Evolutionary conservation across 2,329 filamentous ascomycete genomes (phyloP).

Genomic region (Trichophyton benhamiae): DNA sequence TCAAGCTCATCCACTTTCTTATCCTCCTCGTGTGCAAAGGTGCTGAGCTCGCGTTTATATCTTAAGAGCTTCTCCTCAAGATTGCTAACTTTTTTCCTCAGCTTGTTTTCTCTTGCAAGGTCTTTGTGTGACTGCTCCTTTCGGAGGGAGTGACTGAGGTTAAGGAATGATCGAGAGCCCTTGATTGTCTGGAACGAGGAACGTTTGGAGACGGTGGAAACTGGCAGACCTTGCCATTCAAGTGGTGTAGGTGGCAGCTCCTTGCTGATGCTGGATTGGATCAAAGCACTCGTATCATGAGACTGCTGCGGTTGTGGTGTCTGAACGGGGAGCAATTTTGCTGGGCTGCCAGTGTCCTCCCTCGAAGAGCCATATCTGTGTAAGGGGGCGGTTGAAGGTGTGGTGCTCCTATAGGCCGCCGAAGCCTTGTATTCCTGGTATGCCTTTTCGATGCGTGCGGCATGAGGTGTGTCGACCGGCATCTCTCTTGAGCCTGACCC

Average conservation of each 20-base stretch:
- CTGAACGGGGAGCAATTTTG: constrained; percentile 6
- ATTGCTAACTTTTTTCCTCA: constrained; percentile 49
- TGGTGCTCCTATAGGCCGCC: not conserved
- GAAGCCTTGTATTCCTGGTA: constrained; percentile 43
- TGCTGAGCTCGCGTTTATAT: constrained; percentile 41
- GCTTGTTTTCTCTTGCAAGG: constrained; percentile 44
- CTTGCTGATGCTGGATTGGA: not conserved
- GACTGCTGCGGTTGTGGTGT: not conserved
- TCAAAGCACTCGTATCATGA: not conserved
- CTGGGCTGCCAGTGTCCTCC: not conserved
- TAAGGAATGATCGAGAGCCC: not conserved
- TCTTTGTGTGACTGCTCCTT: constrained; percentile 45
- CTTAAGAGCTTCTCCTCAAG: constrained; percentile 46
- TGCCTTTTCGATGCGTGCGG: constrained; percentile 27
- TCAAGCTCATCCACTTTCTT: constrained; percentile 18
- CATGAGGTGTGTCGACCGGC: not conserved
- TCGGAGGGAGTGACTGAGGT: constrained; percentile 22
- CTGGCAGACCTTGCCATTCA: not conserved
- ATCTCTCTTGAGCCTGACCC: constrained; percentile 26
- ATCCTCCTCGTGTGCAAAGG: not conserved
- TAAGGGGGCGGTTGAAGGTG: not conserved
- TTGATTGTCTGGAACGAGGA: constrained; percentile 1
- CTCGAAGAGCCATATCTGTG: not conserved
- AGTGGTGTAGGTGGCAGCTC: not conserved
- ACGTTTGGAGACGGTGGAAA: not conserved